Conservation (phyloP, 2,329 filamentous ascomycete genomes). For the Calonectria fujianensis region DNA sequence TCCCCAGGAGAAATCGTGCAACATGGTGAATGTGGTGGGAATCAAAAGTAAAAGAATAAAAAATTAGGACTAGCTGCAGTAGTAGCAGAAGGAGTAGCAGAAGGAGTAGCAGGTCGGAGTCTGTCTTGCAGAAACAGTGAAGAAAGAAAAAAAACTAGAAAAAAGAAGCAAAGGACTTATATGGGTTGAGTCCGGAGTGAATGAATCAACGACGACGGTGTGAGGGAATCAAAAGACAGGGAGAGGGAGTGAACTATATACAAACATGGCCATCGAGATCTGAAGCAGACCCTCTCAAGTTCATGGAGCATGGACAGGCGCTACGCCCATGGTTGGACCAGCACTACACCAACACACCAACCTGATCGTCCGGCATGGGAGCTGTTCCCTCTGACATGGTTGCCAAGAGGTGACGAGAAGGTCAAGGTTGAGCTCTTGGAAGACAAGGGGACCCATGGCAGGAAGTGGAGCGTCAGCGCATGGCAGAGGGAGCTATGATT, state of each 20-base stretch:
- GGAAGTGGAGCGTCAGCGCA: slow-evolving; percentile 48
- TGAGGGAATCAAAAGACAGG: slow-evolving; percentile 30
- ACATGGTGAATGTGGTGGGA: slow-evolving; percentile 43
- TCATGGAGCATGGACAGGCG: slow-evolving; percentile 37
- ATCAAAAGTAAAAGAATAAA: neutral
- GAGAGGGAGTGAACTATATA: slow-evolving; percentile 37
- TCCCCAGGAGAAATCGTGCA: slow-evolving; percentile 51
- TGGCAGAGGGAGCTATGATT: slow-evolving; percentile 46
- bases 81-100: neutral
- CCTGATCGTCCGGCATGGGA: slow-evolving; percentile 50
- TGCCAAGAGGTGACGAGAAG: slow-evolving; percentile 43
- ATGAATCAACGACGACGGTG: slow-evolving; percentile 40
- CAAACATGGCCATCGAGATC: slow-evolving; percentile 30
- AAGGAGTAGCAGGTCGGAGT: neutral
- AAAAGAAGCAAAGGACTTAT: slow-evolving; percentile 31
- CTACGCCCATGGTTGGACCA: slow-evolving; percentile 47
- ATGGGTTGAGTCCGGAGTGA: slow-evolving; percentile 27
- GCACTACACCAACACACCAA: slow-evolving; percentile 47
- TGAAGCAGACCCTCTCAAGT: slow-evolving; percentile 2
- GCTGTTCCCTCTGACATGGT: slow-evolving; percentile 44
- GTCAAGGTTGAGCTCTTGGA: slow-evolving; percentile 33
- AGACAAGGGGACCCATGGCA: slow-evolving; percentile 44
- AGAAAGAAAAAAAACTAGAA: slow-evolving; percentile 1
- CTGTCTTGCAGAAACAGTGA: slow-evolving; percentile 9
- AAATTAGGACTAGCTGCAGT: neutral